These are phyloP conservation scores for Hordeum vulgare DNA, from an alignment of 176 grass and related monocot genomes.

Conservation along the genomic window MorexV3_pseudomolecules_assembly NC_058520.1:562714806-562715305, in stretches of 20 bases:
- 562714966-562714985: slow-evolving; percentile 30
- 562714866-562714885: slow-evolving; percentile 88
- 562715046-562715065: neutral
- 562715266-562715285: neutral
- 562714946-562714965: slow-evolving; percentile 24
- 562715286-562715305: neutral
- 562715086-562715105: neutral
- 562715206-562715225: slow-evolving; percentile 97
- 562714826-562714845: slow-evolving; percentile 16
- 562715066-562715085: neutral
- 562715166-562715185: slow-evolving; percentile 99
- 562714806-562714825: neutral
- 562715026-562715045: slow-evolving; percentile 79
- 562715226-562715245: slow-evolving; percentile 67
- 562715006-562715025: slow-evolving; percentile 79
- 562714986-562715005: slow-evolving; percentile 50
- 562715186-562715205: slow-evolving; percentile 96
- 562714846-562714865: slow-evolving; percentile 66
- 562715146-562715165: slow-evolving; percentile 94
- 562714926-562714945: slow-evolving; percentile 68
- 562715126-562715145: slow-evolving; percentile 95
- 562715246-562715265: slow-evolving; percentile 4
- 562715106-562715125: slow-evolving; percentile 7
- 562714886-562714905: slow-evolving; percentile 83
- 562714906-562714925: slow-evolving; percentile 87